Conservation (phyloP, 179 eudicot species). For the Corrigiola litoralis region DNA sequence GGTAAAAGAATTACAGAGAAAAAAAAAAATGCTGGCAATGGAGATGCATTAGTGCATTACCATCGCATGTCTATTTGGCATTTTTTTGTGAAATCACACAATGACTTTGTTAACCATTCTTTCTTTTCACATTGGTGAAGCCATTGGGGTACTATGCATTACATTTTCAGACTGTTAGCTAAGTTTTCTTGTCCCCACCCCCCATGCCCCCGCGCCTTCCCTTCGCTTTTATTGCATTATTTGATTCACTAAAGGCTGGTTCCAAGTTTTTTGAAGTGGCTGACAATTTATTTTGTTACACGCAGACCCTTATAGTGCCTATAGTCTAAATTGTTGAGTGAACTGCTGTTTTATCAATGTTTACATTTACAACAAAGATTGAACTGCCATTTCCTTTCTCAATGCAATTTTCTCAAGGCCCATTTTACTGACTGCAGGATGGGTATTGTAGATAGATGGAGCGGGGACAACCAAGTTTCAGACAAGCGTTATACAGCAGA, state of each 20-base stretch:
- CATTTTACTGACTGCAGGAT: slow-evolving; percentile 39
- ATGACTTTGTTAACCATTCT: no score
- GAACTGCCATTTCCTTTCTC: neutral
- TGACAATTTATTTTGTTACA: neutral
- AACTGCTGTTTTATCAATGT: neutral
- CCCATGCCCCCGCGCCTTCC: no score
- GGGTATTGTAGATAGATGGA: slow-evolving; percentile 55
- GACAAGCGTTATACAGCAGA: slow-evolving; percentile 56
- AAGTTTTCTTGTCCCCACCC: no score
- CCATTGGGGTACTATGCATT: no score
- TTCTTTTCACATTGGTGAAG: no score
- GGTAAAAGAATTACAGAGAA: no score
- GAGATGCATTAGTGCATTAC: no score
- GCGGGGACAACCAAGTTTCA: slow-evolving; percentile 38
- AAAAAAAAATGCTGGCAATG: no score
- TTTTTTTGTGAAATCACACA: no score
- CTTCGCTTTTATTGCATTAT: neutral
- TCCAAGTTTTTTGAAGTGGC: no score
- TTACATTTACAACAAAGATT: neutral
- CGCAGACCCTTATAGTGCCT: neutral
- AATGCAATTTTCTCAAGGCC: slow-evolving; percentile 5
- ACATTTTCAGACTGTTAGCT: no score
- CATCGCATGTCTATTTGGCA: no score
- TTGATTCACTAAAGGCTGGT: neutral
- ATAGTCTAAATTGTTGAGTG: neutral